Evolutionary conservation across 345 rosid genomes (phyloP).

Genomic region (Limnanthes douglasii): DNA sequence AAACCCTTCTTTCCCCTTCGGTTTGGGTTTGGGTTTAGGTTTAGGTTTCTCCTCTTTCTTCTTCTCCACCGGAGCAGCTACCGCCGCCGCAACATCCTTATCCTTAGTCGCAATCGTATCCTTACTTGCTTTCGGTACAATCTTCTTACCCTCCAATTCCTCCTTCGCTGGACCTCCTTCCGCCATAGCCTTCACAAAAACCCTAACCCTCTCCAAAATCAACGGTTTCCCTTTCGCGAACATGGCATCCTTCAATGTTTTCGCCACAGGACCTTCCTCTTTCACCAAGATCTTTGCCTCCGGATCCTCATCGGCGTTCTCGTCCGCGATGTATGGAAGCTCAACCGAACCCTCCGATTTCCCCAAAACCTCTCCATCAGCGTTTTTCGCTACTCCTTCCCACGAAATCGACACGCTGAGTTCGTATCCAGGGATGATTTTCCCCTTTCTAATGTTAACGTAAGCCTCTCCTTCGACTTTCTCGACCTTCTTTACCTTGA

Average conservation of each 20-base stretch:
- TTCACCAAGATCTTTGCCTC: slow-evolving; percentile 56
- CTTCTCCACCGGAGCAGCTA: slow-evolving; percentile 8
- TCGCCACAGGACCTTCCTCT: slow-evolving; percentile 71
- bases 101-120: slow-evolving; percentile 13
- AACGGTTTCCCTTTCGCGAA: slow-evolving; percentile 49
- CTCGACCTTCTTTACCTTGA: slow-evolving; percentile 47
- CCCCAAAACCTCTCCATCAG: slow-evolving; percentile 40
- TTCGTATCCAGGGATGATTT: slow-evolving; percentile 92
- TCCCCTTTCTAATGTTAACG: slow-evolving; percentile 84
- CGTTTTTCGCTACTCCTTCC: slow-evolving; percentile 83
- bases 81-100: slow-evolving; percentile 7
- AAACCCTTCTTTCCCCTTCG: slow-evolving; percentile 41
- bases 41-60: slow-evolving; percentile 20
- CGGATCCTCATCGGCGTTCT: slow-evolving; percentile 93
- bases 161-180: slow-evolving; percentile 77
- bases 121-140: slow-evolving; percentile 25
- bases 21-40: too few relatives aligned
- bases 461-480: slow-evolving; percentile 93
- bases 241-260: slow-evolving; percentile 77
- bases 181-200: slow-evolving; percentile 64
- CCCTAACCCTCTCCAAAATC: slow-evolving; percentile 53
- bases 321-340: slow-evolving; percentile 88
- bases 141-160: slow-evolving; percentile 61
- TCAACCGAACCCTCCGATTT: slow-evolving; percentile 68
- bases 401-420: slow-evolving; percentile 47